These are phyloP conservation scores for Sporisorium sorghi DNA, from an alignment of 1,284 basidiomycete species.

Conservation along the genomic window DNA sequence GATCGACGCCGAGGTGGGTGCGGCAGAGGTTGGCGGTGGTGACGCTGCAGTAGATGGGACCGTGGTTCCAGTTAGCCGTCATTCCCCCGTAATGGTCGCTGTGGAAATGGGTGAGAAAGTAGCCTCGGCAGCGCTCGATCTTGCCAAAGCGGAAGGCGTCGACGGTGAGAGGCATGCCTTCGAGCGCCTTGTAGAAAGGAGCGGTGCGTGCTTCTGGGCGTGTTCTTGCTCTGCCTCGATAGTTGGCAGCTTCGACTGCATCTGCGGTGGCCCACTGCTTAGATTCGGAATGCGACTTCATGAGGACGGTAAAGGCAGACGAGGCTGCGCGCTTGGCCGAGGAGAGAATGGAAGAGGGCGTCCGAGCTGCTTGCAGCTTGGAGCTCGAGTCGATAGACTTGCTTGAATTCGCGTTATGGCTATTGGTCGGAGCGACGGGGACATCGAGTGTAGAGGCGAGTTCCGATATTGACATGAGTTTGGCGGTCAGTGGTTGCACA, in stretches of 20 bases:
- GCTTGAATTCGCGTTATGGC: neutral
- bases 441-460: constrained; percentile 30
- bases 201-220: constrained; percentile 40
- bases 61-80: constrained; percentile 82
- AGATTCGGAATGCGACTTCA: constrained; percentile 58
- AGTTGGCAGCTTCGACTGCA: constrained; percentile 54
- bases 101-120: constrained; percentile 77
- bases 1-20: constrained; percentile 87
- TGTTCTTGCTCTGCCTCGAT: constrained; percentile 37
- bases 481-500: constrained; percentile 11
- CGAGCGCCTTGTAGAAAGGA: constrained; percentile 74
- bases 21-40: constrained; percentile 88
- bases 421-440: constrained; percentile 18
- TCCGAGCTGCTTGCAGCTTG: neutral
- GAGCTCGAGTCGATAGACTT: neutral
- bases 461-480: constrained; percentile 42
- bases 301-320: constrained; percentile 59
- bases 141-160: constrained; percentile 93
- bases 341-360: constrained; percentile 21
- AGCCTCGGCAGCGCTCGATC: constrained; percentile 87
- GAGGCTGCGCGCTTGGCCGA: constrained; percentile 34
- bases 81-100: constrained; percentile 72
- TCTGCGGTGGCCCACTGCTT: constrained; percentile 62
- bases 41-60: constrained; percentile 91
- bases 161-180: constrained; percentile 96